Base-by-base conservation (phyloP, 164 flowering plant genomes). In the Vitis rupestris region DNA sequence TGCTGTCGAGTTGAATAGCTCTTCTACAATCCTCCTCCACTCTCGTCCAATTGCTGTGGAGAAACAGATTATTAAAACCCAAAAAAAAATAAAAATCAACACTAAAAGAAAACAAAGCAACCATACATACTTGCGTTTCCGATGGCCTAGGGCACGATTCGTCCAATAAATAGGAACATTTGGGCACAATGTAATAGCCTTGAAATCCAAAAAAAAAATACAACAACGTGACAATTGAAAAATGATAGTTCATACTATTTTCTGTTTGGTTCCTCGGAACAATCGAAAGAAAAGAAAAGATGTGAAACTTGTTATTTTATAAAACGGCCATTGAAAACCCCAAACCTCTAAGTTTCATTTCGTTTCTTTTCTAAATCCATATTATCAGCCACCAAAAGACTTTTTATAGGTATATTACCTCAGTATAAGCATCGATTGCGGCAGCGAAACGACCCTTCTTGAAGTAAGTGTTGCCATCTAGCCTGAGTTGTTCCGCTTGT, bases 111-210 rank as follows among this genome's bases (percentile, higher is more conserved):
- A 51, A 27, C 37, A 68, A 44, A 15, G 14, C 4, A 9, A 62
- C 51, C 61, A 17, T 50, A 79, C 90, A 70, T 79, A 94, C 98
- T 85, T 87, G 64, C 89, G 82, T 81, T 79, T 92, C 57, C 82
- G 88, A 80, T 88, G 88, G 66, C 99, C 92, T 12, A 94, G 70
- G 12, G 99, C 99, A 27, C 99, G 97, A 70, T 94, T 94, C 19
- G 97, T 94, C 95, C 88, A 94, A 70, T 91, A 88, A 0, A 92
- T 79, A 4, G 97, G 72, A 63, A 91, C 87, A 72, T 87, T 76
- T 30, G 99, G 98, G 84, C 97, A 93, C 16, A 94, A 74, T 0
- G 93, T 82, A 68, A 94, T 94, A 1, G 99, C 99, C 98, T 94
- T 49, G n/a, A 74, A 69, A 73, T 27, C 30, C 52, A 29, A 29